A percentile compares a stretch with the other conserved stretches of the same genome.
These are phyloP conservation scores for Globisporangium splendens DNA, from an alignment of 352 stramenopile genomes.

Conservation along the genomic window DNA sequence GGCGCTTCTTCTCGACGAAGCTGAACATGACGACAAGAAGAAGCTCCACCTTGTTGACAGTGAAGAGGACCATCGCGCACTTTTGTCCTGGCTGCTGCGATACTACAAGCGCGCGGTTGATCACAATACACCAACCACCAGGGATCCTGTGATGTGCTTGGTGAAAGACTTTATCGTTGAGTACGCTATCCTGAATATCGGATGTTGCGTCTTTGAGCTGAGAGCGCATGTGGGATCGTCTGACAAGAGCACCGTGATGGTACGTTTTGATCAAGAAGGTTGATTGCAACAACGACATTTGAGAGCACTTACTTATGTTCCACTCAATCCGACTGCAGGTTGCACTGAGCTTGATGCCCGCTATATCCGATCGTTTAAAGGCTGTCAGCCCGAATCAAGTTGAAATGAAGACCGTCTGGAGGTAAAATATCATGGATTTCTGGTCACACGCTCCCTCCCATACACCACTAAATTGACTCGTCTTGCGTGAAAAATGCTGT, in stretches of 20 bases:
- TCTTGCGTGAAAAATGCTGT: too few relatives aligned
- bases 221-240: not conserved
- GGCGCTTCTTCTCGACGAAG: not conserved
- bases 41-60: slow-evolving; percentile 5
- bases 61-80: slow-evolving; percentile 1
- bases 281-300: not conserved
- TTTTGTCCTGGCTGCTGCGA: slow-evolving; percentile 29
- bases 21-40: not conserved
- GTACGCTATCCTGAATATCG: slow-evolving; percentile 20
- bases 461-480: too few relatives aligned
- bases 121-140: not conserved
- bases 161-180: slow-evolving; percentile 33
- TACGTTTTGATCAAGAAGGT: not conserved
- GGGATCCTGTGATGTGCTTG: not conserved
- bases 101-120: not conserved
- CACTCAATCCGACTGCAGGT: not conserved
- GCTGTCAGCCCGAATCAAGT: not conserved
- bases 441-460: too few relatives aligned
- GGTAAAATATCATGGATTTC: not conserved
- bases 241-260: not conserved
- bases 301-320: not conserved
- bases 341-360: slow-evolving; percentile 5
- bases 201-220: not conserved
- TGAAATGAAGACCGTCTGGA: slow-evolving; percentile 1
- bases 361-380: not conserved